A percentile compares a stretch with the other conserved stretches of the same genome.
Conservation (phyloP, 148 eudicot species). For the Suaeda aralocaspica region DNA sequence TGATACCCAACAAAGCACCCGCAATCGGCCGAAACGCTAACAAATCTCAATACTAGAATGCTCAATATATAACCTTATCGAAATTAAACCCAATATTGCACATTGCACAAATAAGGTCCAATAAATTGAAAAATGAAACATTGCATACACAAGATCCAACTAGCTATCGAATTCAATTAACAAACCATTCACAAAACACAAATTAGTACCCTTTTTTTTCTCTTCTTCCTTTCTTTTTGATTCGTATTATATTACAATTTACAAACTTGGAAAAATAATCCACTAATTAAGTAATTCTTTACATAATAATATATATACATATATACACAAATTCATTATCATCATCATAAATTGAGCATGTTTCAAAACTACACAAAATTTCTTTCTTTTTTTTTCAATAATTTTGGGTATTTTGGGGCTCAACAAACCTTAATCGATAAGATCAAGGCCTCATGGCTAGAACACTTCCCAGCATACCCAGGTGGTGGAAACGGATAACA, state of each 20-base stretch:
- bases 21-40: not conserved
- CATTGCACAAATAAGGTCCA: not conserved
- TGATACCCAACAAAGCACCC: not conserved
- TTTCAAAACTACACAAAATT: constrained; percentile 12
- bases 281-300: not conserved
- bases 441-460: constrained; percentile 75
- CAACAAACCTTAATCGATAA: constrained; percentile 97
- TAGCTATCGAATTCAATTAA: not conserved
- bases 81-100: not conserved
- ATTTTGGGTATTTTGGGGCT: constrained; percentile 20
- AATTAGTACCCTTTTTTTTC: not conserved
- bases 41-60: not conserved
- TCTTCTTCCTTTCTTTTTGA: not conserved
- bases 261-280: not conserved
- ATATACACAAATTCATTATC: not conserved
- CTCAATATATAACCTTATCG: not conserved
- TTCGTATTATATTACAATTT: not conserved
- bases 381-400: not conserved
- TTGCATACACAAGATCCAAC: constrained; percentile 10
- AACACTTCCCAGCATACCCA: constrained; percentile 47
- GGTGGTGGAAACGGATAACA: constrained; percentile 72
- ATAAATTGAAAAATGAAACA: not conserved
- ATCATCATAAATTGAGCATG: constrained; percentile 13
- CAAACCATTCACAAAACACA: not conserved
- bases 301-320: constrained; percentile 6